phyloP scores from a whole-genome alignment of 1,139 yeast genomes.

The Debaryomycetaceae sp. region DNA sequence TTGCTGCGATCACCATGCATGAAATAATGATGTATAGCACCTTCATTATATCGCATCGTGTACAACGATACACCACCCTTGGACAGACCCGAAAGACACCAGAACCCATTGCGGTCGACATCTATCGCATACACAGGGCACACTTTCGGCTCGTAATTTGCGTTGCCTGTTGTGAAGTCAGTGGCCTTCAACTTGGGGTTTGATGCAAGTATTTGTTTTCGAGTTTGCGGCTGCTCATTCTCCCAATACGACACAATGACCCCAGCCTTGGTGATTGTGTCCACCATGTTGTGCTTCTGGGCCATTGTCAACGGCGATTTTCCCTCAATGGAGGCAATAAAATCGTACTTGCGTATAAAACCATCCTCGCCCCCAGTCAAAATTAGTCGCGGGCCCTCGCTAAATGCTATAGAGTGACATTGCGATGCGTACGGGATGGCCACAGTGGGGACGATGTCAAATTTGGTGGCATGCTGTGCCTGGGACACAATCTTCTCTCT shows the following conservation, averaged over 20 bases:
- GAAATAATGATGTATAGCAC: conserved; percentile 74
- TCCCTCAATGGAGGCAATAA: conserved; percentile 83
- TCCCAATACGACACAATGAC: conserved; percentile 88
- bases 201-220: conserved; percentile 31
- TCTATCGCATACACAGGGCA: conserved; percentile 89
- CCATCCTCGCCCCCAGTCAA: conserved; percentile 98
- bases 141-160: conserved; percentile 56
- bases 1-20: conserved; percentile 27
- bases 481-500: conserved; percentile 38
- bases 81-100: conserved; percentile 80
- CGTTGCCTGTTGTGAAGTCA: conserved; percentile 39
- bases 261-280: conserved; percentile 81
- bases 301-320: conserved; percentile 85
- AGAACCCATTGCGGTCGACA: conserved; percentile 75
- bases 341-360: conserved; percentile 82
- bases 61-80: conserved; percentile 87
- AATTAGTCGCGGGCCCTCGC: conserved; percentile 82
- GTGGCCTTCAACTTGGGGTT: conserved; percentile 43
- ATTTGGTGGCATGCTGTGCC: conserved; percentile 44
- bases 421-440: conserved; percentile 69
- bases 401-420: conserved; percentile 72
- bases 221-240: conserved; percentile 77
- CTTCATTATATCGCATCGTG: conserved; percentile 80
- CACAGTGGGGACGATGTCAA: conserved; percentile 62
- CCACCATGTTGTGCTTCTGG: conserved; percentile 85